phyloP scores from a whole-genome alignment of 2,329 filamentous ascomycete genomes.

The Plectosphaerella sp. region DNA sequence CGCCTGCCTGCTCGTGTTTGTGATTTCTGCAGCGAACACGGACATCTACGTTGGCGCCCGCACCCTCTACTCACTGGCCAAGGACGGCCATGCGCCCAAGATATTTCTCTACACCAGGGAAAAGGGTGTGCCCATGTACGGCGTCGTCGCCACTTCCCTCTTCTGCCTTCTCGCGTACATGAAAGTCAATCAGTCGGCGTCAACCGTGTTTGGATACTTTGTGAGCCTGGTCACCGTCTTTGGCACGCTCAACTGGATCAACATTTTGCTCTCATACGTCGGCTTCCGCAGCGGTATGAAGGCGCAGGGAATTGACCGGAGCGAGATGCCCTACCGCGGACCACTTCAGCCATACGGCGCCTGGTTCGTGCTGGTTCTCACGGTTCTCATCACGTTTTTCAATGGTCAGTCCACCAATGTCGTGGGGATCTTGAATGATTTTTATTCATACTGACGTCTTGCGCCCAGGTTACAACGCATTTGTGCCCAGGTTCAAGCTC shows the following conservation, averaged over 20 bases:
- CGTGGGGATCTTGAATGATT: too few species aligned
- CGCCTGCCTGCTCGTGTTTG: slow-evolving; percentile 16
- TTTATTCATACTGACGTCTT: neutral
- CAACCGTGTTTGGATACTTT: slow-evolving; percentile 18
- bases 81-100: slow-evolving; percentile 32
- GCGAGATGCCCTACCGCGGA: slow-evolving; percentile 31
- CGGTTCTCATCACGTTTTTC: slow-evolving; percentile 48
- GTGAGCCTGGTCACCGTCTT: slow-evolving; percentile 30
- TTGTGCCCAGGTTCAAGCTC: slow-evolving; percentile 7
- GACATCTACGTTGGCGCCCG: slow-evolving; percentile 32
- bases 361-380: slow-evolving; percentile 27
- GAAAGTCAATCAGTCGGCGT: slow-evolving; percentile 3
- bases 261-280: slow-evolving; percentile 32
- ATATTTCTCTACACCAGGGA: slow-evolving; percentile 26
- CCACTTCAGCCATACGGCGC: slow-evolving; percentile 32
- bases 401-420: slow-evolving; percentile 54
- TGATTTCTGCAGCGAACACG: slow-evolving; percentile 11
- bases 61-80: slow-evolving; percentile 31
- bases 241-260: slow-evolving; percentile 38
- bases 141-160: slow-evolving; percentile 27
- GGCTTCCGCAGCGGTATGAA: slow-evolving; percentile 30
- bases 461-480: slow-evolving; percentile 4
- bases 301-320: slow-evolving; percentile 27
- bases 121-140: slow-evolving; percentile 32
- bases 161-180: slow-evolving; percentile 31